These are phyloP conservation scores for Lichtheimia ornata DNA, from an alignment of 371 early-diverging fungal species.

Conservation along the genomic window DNA sequence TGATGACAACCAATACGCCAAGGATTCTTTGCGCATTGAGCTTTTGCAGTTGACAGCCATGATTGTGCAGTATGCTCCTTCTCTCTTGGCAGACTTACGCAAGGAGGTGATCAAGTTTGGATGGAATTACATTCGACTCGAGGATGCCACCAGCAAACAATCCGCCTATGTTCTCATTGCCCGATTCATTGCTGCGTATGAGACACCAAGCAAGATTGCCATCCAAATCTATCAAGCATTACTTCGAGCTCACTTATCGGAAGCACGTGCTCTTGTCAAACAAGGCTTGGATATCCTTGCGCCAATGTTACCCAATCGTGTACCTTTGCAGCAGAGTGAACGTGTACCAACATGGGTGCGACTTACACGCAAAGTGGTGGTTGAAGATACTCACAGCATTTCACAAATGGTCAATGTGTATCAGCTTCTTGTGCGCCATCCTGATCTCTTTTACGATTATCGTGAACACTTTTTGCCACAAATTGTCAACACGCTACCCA, in stretches of 20 bases:
- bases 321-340: conserved; percentile 49
- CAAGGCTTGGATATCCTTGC: conserved; percentile 94
- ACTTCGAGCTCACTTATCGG: conserved; percentile 86
- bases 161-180: conserved; percentile 93
- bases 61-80: conserved; percentile 82
- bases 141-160: conserved; percentile 93
- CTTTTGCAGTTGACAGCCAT: conserved; percentile 90
- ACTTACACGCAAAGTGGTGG: conserved; percentile 83
- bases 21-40: conserved; percentile 84
- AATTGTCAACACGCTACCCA: conserved; percentile 82
- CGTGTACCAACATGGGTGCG: conserved; percentile 88
- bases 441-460: conserved; percentile 85
- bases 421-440: conserved; percentile 87
- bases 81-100: conserved; percentile 75
- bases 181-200: conserved; percentile 88
- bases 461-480: conserved; percentile 89
- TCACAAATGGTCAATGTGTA: conserved; percentile 89
- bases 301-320: conserved; percentile 84
- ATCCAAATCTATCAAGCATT: conserved; percentile 88
- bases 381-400: conserved; percentile 89
- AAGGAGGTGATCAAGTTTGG: conserved; percentile 95
- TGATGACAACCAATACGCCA: conserved; percentile 55
- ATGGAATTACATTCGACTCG: conserved; percentile 87
- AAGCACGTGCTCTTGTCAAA: conserved; percentile 80
- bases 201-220: conserved; percentile 91